Conservation (phyloP, 352 stramenopile genomes). For the Thalassiosira exigua region DNA sequence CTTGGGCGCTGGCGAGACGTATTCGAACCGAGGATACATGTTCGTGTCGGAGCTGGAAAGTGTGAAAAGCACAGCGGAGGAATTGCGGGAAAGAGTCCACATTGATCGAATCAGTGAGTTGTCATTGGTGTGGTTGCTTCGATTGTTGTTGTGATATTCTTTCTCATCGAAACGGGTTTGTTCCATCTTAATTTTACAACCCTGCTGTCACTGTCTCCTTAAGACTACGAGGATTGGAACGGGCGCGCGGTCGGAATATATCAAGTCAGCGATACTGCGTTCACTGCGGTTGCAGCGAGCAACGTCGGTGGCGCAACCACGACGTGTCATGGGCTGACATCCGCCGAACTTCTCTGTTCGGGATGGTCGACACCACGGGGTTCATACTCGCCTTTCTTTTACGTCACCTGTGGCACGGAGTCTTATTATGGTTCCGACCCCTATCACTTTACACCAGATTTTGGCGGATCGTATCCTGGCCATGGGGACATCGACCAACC, state of each 20-base stretch:
- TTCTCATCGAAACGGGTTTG: too few relatives aligned
- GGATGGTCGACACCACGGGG: constrained; percentile 32
- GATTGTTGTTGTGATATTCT: too few relatives aligned
- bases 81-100: constrained; percentile 7
- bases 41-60: constrained; percentile 17
- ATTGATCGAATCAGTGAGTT: constrained; percentile 35
- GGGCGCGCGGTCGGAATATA: constrained; percentile 23
- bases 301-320: background rate
- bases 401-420: constrained; percentile 25
- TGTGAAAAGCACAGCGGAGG: constrained; percentile 19
- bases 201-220: too few relatives aligned
- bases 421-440: constrained; percentile 38
- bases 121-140: too few relatives aligned
- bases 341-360: constrained; percentile 19
- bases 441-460: constrained; percentile 38
- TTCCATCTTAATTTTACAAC: too few relatives aligned
- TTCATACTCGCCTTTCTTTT: constrained; percentile 32
- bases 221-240: constrained; percentile 13
- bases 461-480: constrained; percentile 23
- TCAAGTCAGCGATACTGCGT: constrained; percentile 3
- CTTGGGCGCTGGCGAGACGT: constrained; percentile 16
- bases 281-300: constrained; percentile 9
- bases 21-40: constrained; percentile 26
- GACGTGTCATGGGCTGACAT: constrained; percentile 4
- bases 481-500: constrained; percentile 19